Percentiles rank a stretch among this genome's conserved stretches.
Evolutionary conservation across 2,329 filamentous ascomycete genomes (phyloP).

Genomic region (Penicillium sp.): DNA sequence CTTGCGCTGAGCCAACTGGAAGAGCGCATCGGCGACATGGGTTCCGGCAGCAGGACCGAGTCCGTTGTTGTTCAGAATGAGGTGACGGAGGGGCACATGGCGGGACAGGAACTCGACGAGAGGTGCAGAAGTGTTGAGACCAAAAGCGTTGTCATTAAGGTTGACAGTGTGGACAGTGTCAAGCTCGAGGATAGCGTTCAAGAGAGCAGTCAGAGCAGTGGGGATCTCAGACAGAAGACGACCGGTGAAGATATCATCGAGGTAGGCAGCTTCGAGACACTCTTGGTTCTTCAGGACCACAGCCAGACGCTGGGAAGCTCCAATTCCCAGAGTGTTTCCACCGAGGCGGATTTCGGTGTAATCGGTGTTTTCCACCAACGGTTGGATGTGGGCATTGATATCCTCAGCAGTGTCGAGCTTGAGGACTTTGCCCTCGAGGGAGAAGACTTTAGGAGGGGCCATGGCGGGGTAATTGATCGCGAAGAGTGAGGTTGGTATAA

Average conservation of each 20-base stretch:
- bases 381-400: conserved; percentile 78
- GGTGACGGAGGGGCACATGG: conserved; percentile 86
- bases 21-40: conserved; percentile 83
- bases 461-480: conserved; percentile 46
- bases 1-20: conserved; percentile 80
- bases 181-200: conserved; percentile 83
- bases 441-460: conserved; percentile 66
- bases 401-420: conserved; percentile 90
- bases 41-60: conserved; percentile 89
- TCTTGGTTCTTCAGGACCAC: conserved; percentile 83
- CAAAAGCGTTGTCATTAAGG: conserved; percentile 97
- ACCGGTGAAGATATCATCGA: conserved; percentile 97
- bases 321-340: conserved; percentile 90
- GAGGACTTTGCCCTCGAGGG: conserved; percentile 85
- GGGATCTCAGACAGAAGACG: conserved; percentile 93
- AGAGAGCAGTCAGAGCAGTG: conserved; percentile 78
- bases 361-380: conserved; percentile 68
- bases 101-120: conserved; percentile 87
- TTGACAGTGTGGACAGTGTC: conserved; percentile 88
- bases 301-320: conserved; percentile 81
- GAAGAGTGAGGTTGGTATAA: conserved; percentile 17
- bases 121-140: conserved; percentile 89
- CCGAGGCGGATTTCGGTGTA: conserved; percentile 78
- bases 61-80: conserved; percentile 98
- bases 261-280: conserved; percentile 76